Percentiles rank a stretch among this genome's conserved stretches.
These are phyloP conservation scores for Pichia exigua DNA, from an alignment of 805 yeast genomes.

Conservation along the genomic window DNA sequence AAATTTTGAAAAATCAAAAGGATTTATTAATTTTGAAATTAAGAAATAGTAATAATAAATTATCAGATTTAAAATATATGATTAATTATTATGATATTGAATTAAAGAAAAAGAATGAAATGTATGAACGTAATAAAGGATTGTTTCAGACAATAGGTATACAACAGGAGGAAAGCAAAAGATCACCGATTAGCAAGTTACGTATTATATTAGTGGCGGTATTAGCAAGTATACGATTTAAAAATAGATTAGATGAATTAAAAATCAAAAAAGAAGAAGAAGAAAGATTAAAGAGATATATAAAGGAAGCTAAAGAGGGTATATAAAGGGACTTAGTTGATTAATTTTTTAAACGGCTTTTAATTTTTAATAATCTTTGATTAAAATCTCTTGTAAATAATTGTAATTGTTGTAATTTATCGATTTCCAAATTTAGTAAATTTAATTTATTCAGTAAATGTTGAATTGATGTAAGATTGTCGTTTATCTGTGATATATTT, in stretches of 20 bases:
- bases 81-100: constrained; percentile 25
- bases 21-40: constrained; percentile 41
- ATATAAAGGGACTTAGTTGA: background rate
- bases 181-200: constrained; percentile 17
- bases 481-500: constrained; percentile 17
- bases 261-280: constrained; percentile 14
- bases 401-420: constrained; percentile 28
- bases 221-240: constrained; percentile 31
- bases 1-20: constrained; percentile 33
- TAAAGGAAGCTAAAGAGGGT: background rate
- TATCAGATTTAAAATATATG: constrained; percentile 30
- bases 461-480: constrained; percentile 15
- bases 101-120: constrained; percentile 15
- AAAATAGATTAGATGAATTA: constrained; percentile 25
- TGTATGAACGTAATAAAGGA: constrained; percentile 7
- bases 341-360: constrained; percentile 13
- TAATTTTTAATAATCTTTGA: constrained; percentile 18
- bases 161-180: constrained; percentile 15
- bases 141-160: constrained; percentile 20
- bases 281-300: constrained; percentile 12
- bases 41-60: constrained; percentile 33
- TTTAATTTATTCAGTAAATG: constrained; percentile 20
- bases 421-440: constrained; percentile 23
- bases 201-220: constrained; percentile 27
- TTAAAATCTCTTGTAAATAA: constrained; percentile 26